Base-by-base conservation (phyloP, 306 rosid genomes). In the Betula pendula region DNA sequence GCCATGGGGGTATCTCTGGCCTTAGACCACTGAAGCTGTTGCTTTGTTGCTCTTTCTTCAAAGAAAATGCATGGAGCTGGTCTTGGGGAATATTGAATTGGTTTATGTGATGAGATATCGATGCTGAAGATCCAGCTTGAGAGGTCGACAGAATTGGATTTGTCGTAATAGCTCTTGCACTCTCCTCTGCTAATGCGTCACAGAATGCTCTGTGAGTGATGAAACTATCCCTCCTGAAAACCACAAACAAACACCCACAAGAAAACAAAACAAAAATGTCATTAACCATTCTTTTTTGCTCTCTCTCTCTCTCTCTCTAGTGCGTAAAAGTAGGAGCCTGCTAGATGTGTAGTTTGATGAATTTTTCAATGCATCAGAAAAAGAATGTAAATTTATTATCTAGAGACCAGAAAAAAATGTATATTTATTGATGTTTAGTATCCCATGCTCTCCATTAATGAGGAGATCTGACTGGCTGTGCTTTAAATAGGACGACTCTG, bases 181-280 rank as follows among this genome's bases (percentile, higher is more conserved):
- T 91, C 79, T 96, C 99, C 53, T 96, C 96, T 76, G 96, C 97
- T 40, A 96, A 83, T 65, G 97, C 98, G 85, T 96, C 97, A 86
- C 99, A 96, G 83, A 96, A 96, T 7, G 99, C 99, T 92, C 99
- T 89, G 87, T 96, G 99, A 29, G 99, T 92, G 85, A 91, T 91
- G 90, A 96, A 96, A 83, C 98, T 92, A 81, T 95, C 99, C 86
- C 97, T 92, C 88, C 99, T 95, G 91, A 14, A 78, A 35, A 60
- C 47, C 79, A 77, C n/a, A 58, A 76, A 38, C 29, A 65, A 82
- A 75, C 47, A 52, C 45, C 14, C 38, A 55, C 45, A 69, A 71
- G 73, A 52, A 74, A 80, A 83, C 80, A 82, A 67, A 81, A 80
- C 7, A 19, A 74, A 58, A 76, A 70, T 77, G 83, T 82, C 70